Conservation (phyloP, 305 asterid genomes). For the Fraxinus platypoda region DNA sequence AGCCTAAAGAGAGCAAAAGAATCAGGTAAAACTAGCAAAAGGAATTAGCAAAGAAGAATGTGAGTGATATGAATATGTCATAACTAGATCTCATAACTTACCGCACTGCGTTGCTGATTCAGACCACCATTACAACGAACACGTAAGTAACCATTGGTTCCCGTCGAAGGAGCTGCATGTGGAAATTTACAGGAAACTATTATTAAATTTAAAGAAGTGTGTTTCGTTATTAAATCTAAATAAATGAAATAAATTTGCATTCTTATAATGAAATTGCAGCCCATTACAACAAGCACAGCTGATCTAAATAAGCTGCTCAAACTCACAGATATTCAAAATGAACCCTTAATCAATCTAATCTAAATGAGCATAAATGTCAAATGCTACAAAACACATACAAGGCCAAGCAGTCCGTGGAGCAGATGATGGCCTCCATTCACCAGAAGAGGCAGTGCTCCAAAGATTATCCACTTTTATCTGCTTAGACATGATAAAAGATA, state of each 20-base stretch:
- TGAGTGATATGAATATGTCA: neutral
- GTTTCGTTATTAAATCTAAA: neutral
- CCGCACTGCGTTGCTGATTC: conserved; percentile 95
- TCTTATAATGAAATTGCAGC: conserved; percentile 6
- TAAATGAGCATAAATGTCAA: neutral
- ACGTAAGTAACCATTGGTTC: conserved; percentile 84
- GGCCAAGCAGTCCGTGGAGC: conserved; percentile 96
- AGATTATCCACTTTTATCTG: conserved; percentile 73
- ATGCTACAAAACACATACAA: conserved; percentile 43
- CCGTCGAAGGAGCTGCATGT: conserved; percentile 70
- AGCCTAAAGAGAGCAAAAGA: neutral
- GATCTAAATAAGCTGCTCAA: neutral
- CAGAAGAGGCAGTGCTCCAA: conserved; percentile 77
- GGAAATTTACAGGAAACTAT: conserved; percentile 17
- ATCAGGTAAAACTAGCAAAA: conserved; percentile 1
- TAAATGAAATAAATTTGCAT: neutral
- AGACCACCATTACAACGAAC: conserved; percentile 98
- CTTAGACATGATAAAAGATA: conserved; percentile 27
- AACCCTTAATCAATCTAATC: conserved; percentile 1
- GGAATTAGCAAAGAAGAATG: conserved; percentile 5
- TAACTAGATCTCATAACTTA: conserved; percentile 34
- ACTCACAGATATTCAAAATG: neutral
- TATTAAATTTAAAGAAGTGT: conserved; percentile 8
- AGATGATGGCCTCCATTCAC: conserved; percentile 95
- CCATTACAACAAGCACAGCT: conserved; percentile 3